A percentile compares a stretch with the other conserved stretches of the same genome.
Evolutionary conservation across 352 stramenopile genomes (phyloP).

Genomic region (Globisporangium takayamanum): DNA sequence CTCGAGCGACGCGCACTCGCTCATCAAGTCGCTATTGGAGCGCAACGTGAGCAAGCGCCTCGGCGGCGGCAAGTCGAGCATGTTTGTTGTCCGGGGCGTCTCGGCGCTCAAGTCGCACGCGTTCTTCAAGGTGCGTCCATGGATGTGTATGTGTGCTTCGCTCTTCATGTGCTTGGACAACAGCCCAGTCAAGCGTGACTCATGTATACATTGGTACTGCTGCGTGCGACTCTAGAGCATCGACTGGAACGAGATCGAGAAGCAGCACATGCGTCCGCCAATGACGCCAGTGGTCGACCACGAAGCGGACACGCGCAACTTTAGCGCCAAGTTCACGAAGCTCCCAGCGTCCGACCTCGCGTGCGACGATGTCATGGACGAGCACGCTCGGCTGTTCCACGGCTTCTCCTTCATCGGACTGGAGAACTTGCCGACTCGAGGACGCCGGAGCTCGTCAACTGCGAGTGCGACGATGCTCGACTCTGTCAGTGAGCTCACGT

Average conservation of each 20-base stretch:
- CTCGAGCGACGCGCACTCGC: constrained; percentile 85
- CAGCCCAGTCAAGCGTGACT: too few relatives aligned
- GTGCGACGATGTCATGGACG: constrained; percentile 47
- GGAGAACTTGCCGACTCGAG: constrained; percentile 1
- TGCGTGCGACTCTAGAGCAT: constrained; percentile 32
- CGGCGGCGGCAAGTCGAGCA: constrained; percentile 91
- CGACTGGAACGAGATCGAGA: constrained; percentile 92
- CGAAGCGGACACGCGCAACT: constrained; percentile 92
- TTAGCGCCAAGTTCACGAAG: constrained; percentile 90
- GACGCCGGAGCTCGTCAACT: constrained; percentile 4
- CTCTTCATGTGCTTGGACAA: neutral
- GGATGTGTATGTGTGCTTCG: neutral
- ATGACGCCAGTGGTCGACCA: constrained; percentile 84
- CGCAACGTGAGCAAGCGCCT: constrained; percentile 94
- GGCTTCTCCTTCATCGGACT: constrained; percentile 65
- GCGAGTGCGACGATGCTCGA: neutral
- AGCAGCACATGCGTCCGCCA: constrained; percentile 84
- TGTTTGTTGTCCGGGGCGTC: constrained; percentile 97
- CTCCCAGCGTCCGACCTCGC: constrained; percentile 55
- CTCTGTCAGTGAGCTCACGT: neutral
- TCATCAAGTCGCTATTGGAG: constrained; percentile 95
- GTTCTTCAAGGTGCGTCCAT: constrained; percentile 88
- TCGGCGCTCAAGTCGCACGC: constrained; percentile 91
- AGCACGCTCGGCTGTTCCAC: constrained; percentile 52
- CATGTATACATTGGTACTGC: neutral